Percentiles rank a stretch among this genome's conserved stretches.
Evolutionary conservation across 2,329 filamentous ascomycete species (phyloP).

Genomic region (Claviceps humidiphila): DNA sequence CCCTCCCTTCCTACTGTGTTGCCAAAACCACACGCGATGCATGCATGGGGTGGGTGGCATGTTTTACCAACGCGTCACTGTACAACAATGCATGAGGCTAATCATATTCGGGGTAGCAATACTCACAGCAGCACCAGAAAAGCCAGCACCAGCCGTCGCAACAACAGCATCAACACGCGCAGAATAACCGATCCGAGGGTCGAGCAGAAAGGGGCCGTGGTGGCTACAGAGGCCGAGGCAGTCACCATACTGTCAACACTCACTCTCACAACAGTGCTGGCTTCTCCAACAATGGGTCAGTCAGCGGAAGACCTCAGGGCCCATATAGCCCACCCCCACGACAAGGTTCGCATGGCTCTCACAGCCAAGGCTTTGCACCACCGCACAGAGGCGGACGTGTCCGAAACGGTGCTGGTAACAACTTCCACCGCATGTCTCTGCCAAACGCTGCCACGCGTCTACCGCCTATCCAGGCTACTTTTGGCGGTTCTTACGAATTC

Average conservation of each 20-base stretch:
- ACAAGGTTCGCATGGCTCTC: slow-evolving; percentile 24
- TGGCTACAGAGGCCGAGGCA: slow-evolving; percentile 32
- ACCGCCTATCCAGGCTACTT: slow-evolving; percentile 23
- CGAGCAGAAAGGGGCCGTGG: slow-evolving; percentile 30
- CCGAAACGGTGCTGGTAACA: slow-evolving; percentile 18
- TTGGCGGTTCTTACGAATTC: slow-evolving; percentile 24
- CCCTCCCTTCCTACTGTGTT: not conserved
- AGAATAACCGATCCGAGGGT: slow-evolving; percentile 23
- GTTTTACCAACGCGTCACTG: not conserved
- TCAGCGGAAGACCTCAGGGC: slow-evolving; percentile 20
- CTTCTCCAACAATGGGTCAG: slow-evolving; percentile 23
- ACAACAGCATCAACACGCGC: slow-evolving; percentile 4
- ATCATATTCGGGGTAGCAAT: not conserved
- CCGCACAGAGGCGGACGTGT: slow-evolving; percentile 22
- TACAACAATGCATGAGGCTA: not conserved
- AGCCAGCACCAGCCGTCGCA: not conserved
- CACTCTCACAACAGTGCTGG: slow-evolving; percentile 18
- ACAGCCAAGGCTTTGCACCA: slow-evolving; percentile 22
- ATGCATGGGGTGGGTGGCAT: not conserved
- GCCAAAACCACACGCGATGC: not conserved
- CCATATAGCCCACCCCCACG: slow-evolving; percentile 32
- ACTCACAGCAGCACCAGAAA: not conserved
- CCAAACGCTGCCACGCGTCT: slow-evolving; percentile 23
- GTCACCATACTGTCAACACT: slow-evolving; percentile 24
- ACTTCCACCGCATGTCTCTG: slow-evolving; percentile 27